Conservation (phyloP, 306 rosid genomes). For the Glycine soja region DNA sequence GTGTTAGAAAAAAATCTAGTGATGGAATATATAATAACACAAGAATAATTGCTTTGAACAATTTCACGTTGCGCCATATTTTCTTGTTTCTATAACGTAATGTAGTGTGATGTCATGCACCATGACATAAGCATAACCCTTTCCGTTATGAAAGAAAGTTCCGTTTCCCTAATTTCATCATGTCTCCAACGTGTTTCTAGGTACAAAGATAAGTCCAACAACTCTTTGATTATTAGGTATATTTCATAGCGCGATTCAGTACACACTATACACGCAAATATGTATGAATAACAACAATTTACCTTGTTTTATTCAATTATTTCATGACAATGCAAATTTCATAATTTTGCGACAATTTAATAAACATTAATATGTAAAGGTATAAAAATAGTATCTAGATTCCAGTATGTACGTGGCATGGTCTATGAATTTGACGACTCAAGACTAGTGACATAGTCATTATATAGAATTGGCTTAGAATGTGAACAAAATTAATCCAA, state of each 20-base stretch:
- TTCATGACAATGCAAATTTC: too few species aligned
- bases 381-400: neutral
- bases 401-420: neutral
- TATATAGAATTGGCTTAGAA: neutral
- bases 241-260: neutral
- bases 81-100: slow-evolving; percentile 6
- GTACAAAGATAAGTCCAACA: slow-evolving; percentile 11
- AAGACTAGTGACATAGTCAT: neutral
- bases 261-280: neutral
- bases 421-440: slow-evolving; percentile 4
- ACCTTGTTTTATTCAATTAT: too few species aligned
- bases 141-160: neutral
- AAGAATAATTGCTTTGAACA: neutral
- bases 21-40: neutral
- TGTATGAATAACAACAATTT: too few species aligned
- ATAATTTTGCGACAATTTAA: too few species aligned
- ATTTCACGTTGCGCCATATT: neutral
- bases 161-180: neutral
- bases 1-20: slow-evolving; percentile 48
- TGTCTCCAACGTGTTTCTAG: slow-evolving; percentile 34
- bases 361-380: neutral
- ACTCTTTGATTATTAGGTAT: neutral
- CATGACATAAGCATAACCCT: neutral
- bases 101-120: neutral
- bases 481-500: neutral